Conservation (phyloP, 2,329 filamentous ascomycete species). For the Orbilia quercus region DNA sequence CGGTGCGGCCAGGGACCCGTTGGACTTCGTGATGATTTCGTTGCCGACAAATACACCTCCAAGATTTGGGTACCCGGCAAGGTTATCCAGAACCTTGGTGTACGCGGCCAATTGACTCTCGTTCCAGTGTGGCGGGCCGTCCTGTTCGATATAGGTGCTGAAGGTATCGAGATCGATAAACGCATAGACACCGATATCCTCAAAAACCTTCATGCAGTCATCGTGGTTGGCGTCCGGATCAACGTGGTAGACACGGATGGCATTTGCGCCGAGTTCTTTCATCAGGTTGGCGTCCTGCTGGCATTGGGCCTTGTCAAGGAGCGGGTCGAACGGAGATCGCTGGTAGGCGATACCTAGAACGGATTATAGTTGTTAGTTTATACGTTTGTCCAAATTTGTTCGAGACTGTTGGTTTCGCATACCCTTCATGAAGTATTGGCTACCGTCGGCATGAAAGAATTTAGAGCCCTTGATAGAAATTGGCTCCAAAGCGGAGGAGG, state of each 20-base stretch:
- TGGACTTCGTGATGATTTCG: constrained; percentile 77
- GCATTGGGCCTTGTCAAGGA: constrained; percentile 81
- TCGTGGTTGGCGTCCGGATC: constrained; percentile 77
- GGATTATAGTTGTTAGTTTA: constrained; percentile 21
- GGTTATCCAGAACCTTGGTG: constrained; percentile 78
- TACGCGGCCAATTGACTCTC: constrained; percentile 76
- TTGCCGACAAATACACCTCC: constrained; percentile 90
- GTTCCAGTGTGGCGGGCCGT: constrained; percentile 74
- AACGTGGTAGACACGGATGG: constrained; percentile 89
- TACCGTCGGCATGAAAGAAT: constrained; percentile 83
- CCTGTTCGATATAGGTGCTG: constrained; percentile 73
- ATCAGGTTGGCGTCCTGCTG: constrained; percentile 79
- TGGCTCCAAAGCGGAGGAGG: constrained; percentile 42
- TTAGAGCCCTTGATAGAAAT: constrained; percentile 66
- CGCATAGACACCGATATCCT: constrained; percentile 82
- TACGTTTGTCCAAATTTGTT: neutral
- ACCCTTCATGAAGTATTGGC: constrained; percentile 88
- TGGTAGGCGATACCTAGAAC: constrained; percentile 78
- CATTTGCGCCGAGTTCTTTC: constrained; percentile 82
- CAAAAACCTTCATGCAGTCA: constrained; percentile 83
- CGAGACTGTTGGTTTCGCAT: constrained; percentile 54
- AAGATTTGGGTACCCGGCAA: constrained; percentile 80
- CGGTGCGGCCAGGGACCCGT: constrained; percentile 75
- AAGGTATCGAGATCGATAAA: constrained; percentile 86
- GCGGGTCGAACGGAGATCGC: constrained; percentile 74